Evolutionary conservation across 1,139 yeast species (phyloP), one percentile per base, ranked within the genome.

Genomic region (Scheffersomyces stambukii): DNA sequence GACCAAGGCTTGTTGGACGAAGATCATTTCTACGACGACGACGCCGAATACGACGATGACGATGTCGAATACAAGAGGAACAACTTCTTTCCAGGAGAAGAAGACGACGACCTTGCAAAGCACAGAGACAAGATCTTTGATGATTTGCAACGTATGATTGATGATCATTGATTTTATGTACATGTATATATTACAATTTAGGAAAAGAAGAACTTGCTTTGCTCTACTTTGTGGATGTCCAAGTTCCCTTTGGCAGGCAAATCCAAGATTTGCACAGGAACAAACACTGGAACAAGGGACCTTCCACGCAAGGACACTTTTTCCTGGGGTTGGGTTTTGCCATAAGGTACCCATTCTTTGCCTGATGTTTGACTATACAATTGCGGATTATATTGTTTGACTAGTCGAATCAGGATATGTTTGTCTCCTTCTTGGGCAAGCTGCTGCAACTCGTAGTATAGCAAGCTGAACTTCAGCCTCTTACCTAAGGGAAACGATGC

Each of bases 51-150:
- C 10, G 52, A 49, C n/a, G 43, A 36, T n/a, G 38, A 31, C 6
- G 42, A 41, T 3, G 42, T 37, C 0, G 34, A 39, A 7, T 41
- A 42, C 19, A 41, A 46, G 34, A 53, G 82, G 28, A 67, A 76
- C 36, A 48, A 48, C 7, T 77, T 76, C 42, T 78, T 77, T 44
- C 60, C 64, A 2, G 50, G 56, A 5, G 86, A 79, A 31, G 62
- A 57, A 21, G 75, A 75, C 18, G 81, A 77, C 41, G 78, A 76
- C 6, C 29, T 77, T 42, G 84, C 85, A 0, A 62, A 67, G 2
- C 80, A 79, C 43, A 54, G 88, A 31, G 88, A 80, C 40, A 61
- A 53, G 32, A 77, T 80, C 3, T 79, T 80, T 50, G 75, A 75
- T 1, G 62, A 59, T 35, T 50, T 80, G 18, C 73, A 79, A 40